phyloP scores from a whole-genome alignment of 108 stramenopile species.

The Cyclostephanos tholiformis region DNA sequence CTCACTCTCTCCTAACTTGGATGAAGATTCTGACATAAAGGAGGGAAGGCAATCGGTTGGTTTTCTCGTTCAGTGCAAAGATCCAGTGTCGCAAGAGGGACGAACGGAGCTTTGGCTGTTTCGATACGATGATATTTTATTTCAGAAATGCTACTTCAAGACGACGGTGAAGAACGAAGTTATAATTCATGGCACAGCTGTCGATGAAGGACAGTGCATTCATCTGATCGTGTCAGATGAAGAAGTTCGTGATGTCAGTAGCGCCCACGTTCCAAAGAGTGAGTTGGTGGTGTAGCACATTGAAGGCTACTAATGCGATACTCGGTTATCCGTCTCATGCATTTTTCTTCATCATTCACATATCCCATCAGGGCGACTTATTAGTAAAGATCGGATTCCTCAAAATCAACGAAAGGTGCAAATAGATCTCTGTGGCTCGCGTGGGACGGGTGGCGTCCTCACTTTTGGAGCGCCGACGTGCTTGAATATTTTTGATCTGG shows the following conservation, averaged over 20 bases:
- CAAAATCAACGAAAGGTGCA: constrained; percentile 3
- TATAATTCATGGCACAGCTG: constrained; percentile 7
- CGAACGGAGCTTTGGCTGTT: constrained; percentile 62
- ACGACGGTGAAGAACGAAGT: constrained; percentile 20
- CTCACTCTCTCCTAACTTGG: constrained; percentile 54
- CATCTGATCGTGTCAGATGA: not conserved
- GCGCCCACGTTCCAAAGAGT: constrained; percentile 12
- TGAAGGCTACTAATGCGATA: not conserved
- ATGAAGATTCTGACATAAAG: constrained; percentile 49
- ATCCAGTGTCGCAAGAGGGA: constrained; percentile 9
- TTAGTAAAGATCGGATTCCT: constrained; percentile 15
- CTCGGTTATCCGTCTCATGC: not conserved
- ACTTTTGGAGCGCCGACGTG: constrained; percentile 30
- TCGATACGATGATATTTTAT: constrained; percentile 55
- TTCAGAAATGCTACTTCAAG: constrained; percentile 42
- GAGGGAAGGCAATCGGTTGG: constrained; percentile 73
- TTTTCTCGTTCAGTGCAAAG: constrained; percentile 38
- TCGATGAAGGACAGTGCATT: constrained; percentile 2
- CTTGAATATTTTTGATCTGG: constrained; percentile 68
- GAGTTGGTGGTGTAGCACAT: constrained; percentile 3
- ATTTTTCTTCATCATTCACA: not conserved
- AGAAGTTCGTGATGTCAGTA: not conserved
- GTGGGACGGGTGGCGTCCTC: constrained; percentile 66
- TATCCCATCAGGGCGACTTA: constrained; percentile 23
- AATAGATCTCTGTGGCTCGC: constrained; percentile 60